phyloP scores from a whole-genome alignment of 2,329 filamentous ascomycete species.

The Fusarium sp. region DNA sequence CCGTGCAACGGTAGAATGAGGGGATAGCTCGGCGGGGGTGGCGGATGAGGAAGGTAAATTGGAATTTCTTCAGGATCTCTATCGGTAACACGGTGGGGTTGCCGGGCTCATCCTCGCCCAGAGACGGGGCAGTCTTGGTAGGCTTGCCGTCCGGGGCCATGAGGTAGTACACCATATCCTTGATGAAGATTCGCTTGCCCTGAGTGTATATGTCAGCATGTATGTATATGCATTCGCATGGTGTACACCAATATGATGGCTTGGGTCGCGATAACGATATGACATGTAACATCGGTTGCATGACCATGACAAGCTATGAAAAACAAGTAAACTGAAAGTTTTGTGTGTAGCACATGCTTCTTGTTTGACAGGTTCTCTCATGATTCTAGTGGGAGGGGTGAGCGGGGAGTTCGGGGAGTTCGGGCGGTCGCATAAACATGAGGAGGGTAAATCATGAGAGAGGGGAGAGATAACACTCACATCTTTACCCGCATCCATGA shows the following conservation, averaged over 20 bases:
- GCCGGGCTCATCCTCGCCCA: constrained; percentile 70
- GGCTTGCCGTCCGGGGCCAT: constrained; percentile 76
- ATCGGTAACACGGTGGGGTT: constrained; percentile 89
- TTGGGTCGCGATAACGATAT: no score
- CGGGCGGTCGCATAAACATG: constrained; percentile 24
- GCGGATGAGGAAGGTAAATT: constrained; percentile 96
- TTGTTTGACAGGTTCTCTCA: constrained; percentile 15
- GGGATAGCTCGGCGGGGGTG: constrained; percentile 92
- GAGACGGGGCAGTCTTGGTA: constrained; percentile 79
- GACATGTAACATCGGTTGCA: no score
- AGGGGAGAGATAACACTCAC: constrained; percentile 57
- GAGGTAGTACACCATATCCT: constrained; percentile 95
- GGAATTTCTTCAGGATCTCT: constrained; percentile 78
- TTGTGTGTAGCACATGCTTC: no score
- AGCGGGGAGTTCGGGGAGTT: constrained; percentile 35
- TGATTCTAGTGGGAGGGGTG: constrained; percentile 19
- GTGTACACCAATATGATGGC: neutral
- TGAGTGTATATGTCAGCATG: constrained; percentile 53
- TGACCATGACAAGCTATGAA: neutral
- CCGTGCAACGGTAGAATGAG: constrained; percentile 92
- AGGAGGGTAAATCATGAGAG: constrained; percentile 12
- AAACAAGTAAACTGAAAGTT: neutral
- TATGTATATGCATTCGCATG: neutral
- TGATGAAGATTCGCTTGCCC: constrained; percentile 96
- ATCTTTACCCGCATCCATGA: constrained; percentile 77